Percentiles rank a stretch among this genome's conserved stretches.
Conservation (phyloP, 169 alveolate species). For the Plasmodium ovale region DNA sequence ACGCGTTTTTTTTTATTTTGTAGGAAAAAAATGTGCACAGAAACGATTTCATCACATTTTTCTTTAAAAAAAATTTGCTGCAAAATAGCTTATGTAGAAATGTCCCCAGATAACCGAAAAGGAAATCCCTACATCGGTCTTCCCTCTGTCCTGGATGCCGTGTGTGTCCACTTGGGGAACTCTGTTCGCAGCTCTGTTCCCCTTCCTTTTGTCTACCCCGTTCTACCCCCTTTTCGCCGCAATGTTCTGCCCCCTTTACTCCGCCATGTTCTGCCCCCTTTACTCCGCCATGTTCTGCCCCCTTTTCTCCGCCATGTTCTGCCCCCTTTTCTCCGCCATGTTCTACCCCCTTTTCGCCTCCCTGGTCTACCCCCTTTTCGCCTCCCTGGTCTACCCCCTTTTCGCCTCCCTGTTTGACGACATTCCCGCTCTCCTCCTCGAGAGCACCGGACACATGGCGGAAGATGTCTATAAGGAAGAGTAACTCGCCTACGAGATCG, state of each 20-base stretch:
- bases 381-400: background rate
- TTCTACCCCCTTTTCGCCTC: background rate
- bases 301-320: background rate
- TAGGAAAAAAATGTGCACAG: constrained; percentile 6
- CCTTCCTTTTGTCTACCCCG: background rate
- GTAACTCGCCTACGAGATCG: constrained; percentile 22
- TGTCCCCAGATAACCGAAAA: background rate
- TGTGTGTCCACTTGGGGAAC: background rate
- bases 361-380: background rate
- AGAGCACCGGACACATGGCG: background rate
- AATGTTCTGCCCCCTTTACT: background rate
- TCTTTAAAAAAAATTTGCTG: constrained; percentile 1
- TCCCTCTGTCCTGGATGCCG: no score
- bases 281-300: background rate
- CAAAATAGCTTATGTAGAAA: background rate
- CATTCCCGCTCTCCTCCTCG: no score
- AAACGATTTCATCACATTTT: constrained; percentile 46
- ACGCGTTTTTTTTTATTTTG: constrained; percentile 6
- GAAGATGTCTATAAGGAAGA: constrained; percentile 2
- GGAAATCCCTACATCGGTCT: constrained; percentile 32
- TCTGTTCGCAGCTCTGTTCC: background rate
- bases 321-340: background rate
- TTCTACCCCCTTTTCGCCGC: background rate
- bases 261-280: background rate
- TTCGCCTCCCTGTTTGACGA: no score